Evolutionary conservation across 208 protist species (phyloP), one percentile per base, ranked within the genome.

Genomic region (Lotmaria passim): DNA sequence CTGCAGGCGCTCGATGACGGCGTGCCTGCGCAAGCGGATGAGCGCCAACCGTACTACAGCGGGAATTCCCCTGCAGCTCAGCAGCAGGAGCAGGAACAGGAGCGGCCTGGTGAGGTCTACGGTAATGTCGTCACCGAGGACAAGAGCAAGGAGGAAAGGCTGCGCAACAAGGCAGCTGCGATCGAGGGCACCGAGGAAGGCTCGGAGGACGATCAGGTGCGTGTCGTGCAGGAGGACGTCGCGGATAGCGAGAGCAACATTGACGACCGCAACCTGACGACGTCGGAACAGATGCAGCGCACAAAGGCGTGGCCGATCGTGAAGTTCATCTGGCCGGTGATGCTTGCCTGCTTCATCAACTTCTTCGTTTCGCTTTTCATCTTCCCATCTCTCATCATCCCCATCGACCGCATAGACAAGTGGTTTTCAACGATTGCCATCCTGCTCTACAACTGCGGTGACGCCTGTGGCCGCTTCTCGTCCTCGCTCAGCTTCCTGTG

Each of bases 371-470:
- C 91, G 19, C 69, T 96, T 17, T 55, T 87, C 36, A 87, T 96
- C 33, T 86, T 96, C 62, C 91, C 91, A 2, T 90, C 81, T 30
- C 67, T 94, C 64, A 69, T 87, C 21, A 81, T 92, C 24, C 79
- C 81, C 24, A 86, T 96, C 21, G 82, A 90, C 55, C 85, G 85
- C 58, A 38, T 24, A 0, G 60, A 81, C 69, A 79, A 82, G 33
- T 96, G 91, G 91, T 96, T 93, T 68, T 69, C 78, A 23, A 93
- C 89, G 19, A 88, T 93, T 36, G 81, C 87, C 4, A 87, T 94
- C 77, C 77, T 94, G 15, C 23, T 85, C 41, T 94, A 92, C 83
- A 96, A 96, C 86, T 86, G 70, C 63, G 82, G 84, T 61, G 88
- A 96, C 51, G 87, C 81, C 14, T 68, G 65, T 7, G 91, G 91